Evolutionary conservation across 2,329 filamentous ascomycete genomes (phyloP), one percentile per base, ranked within the genome.

Genomic region (Diaporthe ilicicola): DNA sequence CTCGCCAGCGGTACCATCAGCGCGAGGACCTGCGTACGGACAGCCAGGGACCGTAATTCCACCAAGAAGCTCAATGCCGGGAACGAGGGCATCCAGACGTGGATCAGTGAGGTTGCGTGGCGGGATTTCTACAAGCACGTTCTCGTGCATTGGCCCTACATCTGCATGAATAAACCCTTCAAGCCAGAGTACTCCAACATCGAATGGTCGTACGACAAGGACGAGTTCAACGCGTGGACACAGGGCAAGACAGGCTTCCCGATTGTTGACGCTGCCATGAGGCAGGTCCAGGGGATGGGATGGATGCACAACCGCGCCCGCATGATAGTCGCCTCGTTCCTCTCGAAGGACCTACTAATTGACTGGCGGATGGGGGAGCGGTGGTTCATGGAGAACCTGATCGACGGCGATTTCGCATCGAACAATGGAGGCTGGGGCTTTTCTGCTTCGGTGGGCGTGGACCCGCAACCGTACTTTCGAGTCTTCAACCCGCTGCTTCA

Each of bases 51-150:
- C 68, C 81, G 83, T 37, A 93, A 93, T 76, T 89, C 83, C 32
- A 88, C 87, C 1, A 89, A 88, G 78, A 88, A 89, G 70, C 85
- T 97, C 1, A 89, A 94, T 72, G 88, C 84, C 1, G 92, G 92
- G 0, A 86, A 87, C 24, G 81, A 88, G 19, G 93, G 93, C 0
- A 91, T 93, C 70, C 84, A 87, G 64, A 85, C 86, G 0, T 97
- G 93, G 93, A 94, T 96, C 74, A 91, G 91, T 67, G 94, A 97
- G 79, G 86, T 97, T 4, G 94, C 93, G 0, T 96, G 94, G 94
- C 86, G 94, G 17, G 94, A 97, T 76, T 97, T 97, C 77, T 97
- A 97, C 82, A 94, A 91, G 76, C 93, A 96, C 78, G 93, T 97
- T 3, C 82, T 97, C 6, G 93, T 91, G 0, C 84, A 95, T 72